Percentiles rank a stretch among this genome's conserved stretches.
Evolutionary conservation across 768 basidiomycete genomes (phyloP).

Genomic region (Tylopilus vinaceipallidus): DNA sequence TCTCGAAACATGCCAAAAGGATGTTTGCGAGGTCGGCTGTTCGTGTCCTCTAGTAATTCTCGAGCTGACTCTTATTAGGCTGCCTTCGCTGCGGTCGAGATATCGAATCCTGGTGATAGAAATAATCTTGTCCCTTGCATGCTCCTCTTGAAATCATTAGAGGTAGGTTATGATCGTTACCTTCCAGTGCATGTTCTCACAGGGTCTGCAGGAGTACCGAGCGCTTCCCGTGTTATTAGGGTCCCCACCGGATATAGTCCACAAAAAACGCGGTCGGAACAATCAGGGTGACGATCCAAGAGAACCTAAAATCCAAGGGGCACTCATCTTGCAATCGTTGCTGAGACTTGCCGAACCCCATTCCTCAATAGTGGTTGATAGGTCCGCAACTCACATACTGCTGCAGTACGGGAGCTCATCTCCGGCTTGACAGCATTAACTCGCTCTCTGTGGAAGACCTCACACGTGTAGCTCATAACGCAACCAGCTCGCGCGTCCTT

Average conservation of each 20-base stretch:
- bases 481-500: constrained; percentile 74
- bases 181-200: neutral
- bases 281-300: constrained; percentile 35
- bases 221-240: constrained; percentile 5
- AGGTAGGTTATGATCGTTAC: constrained; percentile 38
- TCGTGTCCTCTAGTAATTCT: neutral
- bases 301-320: constrained; percentile 80
- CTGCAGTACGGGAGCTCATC: constrained; percentile 6
- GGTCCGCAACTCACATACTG: constrained; percentile 41
- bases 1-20: constrained; percentile 45
- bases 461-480: constrained; percentile 56
- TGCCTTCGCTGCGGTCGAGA: constrained; percentile 56
- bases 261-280: constrained; percentile 14
- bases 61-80: constrained; percentile 43
- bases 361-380: constrained; percentile 65
- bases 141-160: constrained; percentile 49
- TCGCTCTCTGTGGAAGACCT: constrained; percentile 58
- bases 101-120: constrained; percentile 48
- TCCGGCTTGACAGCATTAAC: constrained; percentile 45
- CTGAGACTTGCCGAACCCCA: constrained; percentile 66
- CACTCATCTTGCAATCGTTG: constrained; percentile 80
- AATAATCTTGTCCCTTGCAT: constrained; percentile 64
- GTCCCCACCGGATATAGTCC: constrained; percentile 9
- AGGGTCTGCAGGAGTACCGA: constrained; percentile 23
- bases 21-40: constrained; percentile 55